phyloP scores from a whole-genome alignment of 1,284 basidiomycete species.

The Kwoniella shivajii region DNA sequence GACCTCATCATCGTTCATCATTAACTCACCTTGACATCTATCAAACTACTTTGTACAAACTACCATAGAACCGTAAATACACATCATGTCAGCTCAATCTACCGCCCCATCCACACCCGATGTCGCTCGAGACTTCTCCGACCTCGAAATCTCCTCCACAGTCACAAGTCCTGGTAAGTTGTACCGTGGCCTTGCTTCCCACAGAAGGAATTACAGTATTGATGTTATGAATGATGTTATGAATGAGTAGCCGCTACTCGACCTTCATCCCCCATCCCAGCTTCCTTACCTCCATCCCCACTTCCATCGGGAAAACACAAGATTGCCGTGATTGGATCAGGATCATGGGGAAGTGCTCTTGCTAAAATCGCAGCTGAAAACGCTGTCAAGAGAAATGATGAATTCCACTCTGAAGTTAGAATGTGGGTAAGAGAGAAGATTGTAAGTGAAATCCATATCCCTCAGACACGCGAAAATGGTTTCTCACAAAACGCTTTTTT shows the following conservation, averaged over 20 bases:
- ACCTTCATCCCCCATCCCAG: conserved; percentile 40
- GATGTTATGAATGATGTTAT: too few relatives aligned
- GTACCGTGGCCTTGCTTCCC: too few relatives aligned
- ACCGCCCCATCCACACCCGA: conserved; percentile 36
- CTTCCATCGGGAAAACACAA: conserved; percentile 56
- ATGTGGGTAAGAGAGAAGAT: conserved; percentile 60
- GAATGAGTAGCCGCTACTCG: conserved; percentile 48
- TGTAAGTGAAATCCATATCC: conserved; percentile 39
- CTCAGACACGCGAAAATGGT: background rate
- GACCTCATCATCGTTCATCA: background rate
- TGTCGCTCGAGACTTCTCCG: conserved; percentile 29
- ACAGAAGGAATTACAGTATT: too few relatives aligned
- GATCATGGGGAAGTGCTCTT: conserved; percentile 61
- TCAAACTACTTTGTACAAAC: background rate
- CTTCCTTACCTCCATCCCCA: conserved; percentile 43
- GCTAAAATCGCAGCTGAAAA: conserved; percentile 62
- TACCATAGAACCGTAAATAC: background rate
- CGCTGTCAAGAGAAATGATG: conserved; percentile 48
- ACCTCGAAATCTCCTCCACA: conserved; percentile 43
- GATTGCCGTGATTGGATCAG: conserved; percentile 61
- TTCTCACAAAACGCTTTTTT: background rate
- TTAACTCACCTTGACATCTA: background rate
- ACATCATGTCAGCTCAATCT: conserved; percentile 30
- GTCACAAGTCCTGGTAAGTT: conserved; percentile 47
- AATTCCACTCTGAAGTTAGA: conserved; percentile 57